These are phyloP conservation scores for Wakefieldia striispora DNA, from an alignment of 768 basidiomycete genomes.

Conservation along the genomic window DNA sequence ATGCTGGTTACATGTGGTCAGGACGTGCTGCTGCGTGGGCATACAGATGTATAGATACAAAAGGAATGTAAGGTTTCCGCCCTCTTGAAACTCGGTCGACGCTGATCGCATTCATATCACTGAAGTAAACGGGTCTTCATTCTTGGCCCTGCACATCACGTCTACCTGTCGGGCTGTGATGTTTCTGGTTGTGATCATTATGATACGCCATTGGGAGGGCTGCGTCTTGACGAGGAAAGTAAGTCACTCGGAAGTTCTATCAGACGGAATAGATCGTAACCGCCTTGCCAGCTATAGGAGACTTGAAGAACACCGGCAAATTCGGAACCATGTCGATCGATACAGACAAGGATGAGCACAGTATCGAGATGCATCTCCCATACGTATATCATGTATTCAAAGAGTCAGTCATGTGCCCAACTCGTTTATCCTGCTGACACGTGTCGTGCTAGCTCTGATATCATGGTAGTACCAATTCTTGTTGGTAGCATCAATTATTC, in stretches of 20 bases:
- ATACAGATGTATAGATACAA: slow-evolving; percentile 82
- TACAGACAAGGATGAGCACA: slow-evolving; percentile 93
- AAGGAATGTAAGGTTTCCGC: slow-evolving; percentile 59
- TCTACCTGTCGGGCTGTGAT: slow-evolving; percentile 85
- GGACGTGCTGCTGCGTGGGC: slow-evolving; percentile 96
- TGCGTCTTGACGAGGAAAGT: slow-evolving; percentile 82
- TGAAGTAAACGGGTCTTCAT: slow-evolving; percentile 88
- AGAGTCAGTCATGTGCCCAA: slow-evolving; percentile 46
- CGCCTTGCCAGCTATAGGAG: slow-evolving; percentile 11
- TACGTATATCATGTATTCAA: slow-evolving; percentile 84
- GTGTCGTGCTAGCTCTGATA: slow-evolving; percentile 52
- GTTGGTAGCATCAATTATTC: slow-evolving; percentile 73
- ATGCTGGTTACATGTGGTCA: slow-evolving; percentile 95
- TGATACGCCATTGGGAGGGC: slow-evolving; percentile 79
- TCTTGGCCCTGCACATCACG: slow-evolving; percentile 93
- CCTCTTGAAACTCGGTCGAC: slow-evolving; percentile 11
- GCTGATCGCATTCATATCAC: slow-evolving; percentile 6
- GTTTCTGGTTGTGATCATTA: slow-evolving; percentile 77
- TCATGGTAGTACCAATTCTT: slow-evolving; percentile 84
- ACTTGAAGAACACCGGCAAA: slow-evolving; percentile 26
- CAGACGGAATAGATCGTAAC: slow-evolving; percentile 6
- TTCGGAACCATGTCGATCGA: slow-evolving; percentile 65
- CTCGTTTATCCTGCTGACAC: slow-evolving; percentile 2
- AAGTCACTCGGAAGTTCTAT: slow-evolving; percentile 27
- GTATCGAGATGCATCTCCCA: slow-evolving; percentile 97